Base-by-base conservation (phyloP, 129 eudicot species). In the Escallonia herrerae region DNA sequence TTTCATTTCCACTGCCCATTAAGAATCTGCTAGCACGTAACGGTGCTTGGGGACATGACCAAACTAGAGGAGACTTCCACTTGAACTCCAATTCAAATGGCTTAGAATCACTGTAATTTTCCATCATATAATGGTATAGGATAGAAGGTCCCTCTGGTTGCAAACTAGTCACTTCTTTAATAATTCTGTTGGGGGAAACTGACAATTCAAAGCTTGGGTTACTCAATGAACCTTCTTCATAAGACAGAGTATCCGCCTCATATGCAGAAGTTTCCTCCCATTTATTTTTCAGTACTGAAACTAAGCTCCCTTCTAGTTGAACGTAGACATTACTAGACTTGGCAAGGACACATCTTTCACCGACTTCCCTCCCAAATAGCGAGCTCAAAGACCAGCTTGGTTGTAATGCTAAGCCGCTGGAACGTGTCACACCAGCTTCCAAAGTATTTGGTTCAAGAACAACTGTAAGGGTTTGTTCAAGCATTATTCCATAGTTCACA, bases 1-100 rank as follows among this genome's bases (percentile, higher is more conserved):
- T 88, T 76, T 93, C 95, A 72, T 93, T 93, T 73, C 98, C 98
- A 76, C 98, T 93, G 56, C 98, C 98, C 81, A 86, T 79, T 61
- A 93, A 55, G 69, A 85, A 93, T 62, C 98, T 76, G 69, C 81
- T 88, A 44, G 82, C 91, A 68, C 61, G 89, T 72, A 93, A 71
- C 5, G 98, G 98, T 63, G 98, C 86, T 66, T 77, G 88, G 45
- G 81, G 73, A 72, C 85, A 85, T 57, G 91, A 77, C 98, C 98
- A 93, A 68, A 62, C 71, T 43, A 86, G 78, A n/a, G 98, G 91
- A 55, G 39, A 61, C 79, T 88, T 93, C 98, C 98, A 93, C 60
- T 42, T 77, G 53, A 88, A 80, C 65, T 80, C 82, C 71, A 93
- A 76, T 81, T 88, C 87, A 52, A 93, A 88, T 9, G 91, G 86